Evolutionary conservation across 306 rosid species (phyloP), one percentile per base, ranked within the genome.

Genomic region (Macrotyloma uniflorum): DNA sequence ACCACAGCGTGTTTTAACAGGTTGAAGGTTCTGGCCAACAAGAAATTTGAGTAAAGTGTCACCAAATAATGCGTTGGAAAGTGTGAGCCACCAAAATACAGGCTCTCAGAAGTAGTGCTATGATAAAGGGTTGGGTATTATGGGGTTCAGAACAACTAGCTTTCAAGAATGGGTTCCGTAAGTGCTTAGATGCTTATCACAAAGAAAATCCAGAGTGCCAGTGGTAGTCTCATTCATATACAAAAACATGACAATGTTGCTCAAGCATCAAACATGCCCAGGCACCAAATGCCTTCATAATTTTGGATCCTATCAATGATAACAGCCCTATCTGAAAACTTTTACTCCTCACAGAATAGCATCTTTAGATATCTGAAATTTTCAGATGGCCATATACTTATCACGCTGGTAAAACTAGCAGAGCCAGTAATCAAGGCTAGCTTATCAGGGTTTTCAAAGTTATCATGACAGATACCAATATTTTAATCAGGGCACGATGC

Each of bases 221-320:
- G 72, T 36, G 20, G 19, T 30, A 22, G 28, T 64, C 40, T 23
- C 66, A 76, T 67, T 57, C 38, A 28, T 40, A 67, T 67, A 46
- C 61, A 28, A 33, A 65, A 36, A n/a, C 16, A 45, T 19, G 14
- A 23, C 22, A 33, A 45, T 30, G 61, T 62, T 76, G 66, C 18
- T 75, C 58, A 63, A 73, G 67, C 68, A 38, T 24, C 57, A 16
- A 43, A 26, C 58, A 43, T 43, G 15, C 23, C 32, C 5, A 9
- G 26, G 72, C 49, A 75, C 38, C 63, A 75, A 72, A 23, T 57
- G 16, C 46, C 32, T 12, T 55, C 55, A 38, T 38, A 73, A 55
- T 16, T 66, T 38, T 38, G 28, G 64, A 72, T 38, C 66, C 66
- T 62, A n/a, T 47, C 58, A 58, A 59, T 57, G 76, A 74, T 50